These are phyloP conservation scores for Hyphodiscus sp. DNA, from an alignment of 2,329 filamentous ascomycete genomes.

Conservation along the genomic window DNA sequence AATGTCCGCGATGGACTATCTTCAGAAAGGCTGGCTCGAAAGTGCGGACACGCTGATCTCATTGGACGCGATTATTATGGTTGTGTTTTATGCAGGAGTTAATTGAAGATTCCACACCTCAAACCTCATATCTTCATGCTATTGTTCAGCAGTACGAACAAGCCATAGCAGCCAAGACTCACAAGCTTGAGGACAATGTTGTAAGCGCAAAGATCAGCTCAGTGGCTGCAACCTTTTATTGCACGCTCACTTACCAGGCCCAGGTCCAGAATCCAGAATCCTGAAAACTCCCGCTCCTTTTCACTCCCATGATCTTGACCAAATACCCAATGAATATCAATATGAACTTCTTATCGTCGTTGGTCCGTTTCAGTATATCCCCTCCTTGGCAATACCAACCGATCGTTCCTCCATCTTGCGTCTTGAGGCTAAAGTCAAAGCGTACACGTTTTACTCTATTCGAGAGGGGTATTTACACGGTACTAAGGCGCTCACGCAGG, in stretches of 20 bases:
- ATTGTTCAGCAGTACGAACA: not conserved
- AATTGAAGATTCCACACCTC: not conserved
- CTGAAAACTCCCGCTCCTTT: not conserved
- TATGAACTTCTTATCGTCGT: not conserved
- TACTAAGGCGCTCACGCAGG: not conserved
- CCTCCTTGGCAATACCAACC: not conserved
- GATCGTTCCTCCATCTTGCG: not conserved
- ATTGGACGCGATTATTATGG: not conserved
- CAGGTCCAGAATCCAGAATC: not conserved
- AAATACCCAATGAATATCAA: not conserved
- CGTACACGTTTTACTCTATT: not conserved
- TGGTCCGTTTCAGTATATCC: not conserved
- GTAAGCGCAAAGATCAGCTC: not conserved
- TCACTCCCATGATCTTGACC: not conserved
- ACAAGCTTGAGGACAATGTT: not conserved
- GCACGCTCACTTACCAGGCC: not conserved
- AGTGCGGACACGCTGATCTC: not conserved
- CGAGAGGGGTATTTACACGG: not conserved
- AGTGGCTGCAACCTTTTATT: not conserved
- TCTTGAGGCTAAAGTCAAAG: not conserved
- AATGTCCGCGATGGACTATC: not conserved
- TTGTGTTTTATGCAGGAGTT: not conserved
- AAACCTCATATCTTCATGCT: not conserved
- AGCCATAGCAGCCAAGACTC: not conserved
- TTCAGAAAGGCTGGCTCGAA: not conserved